Evolutionary conservation across 2,329 filamentous ascomycete species (phyloP), one percentile per base, ranked within the genome.

Genomic region (Cercospora janseana): DNA sequence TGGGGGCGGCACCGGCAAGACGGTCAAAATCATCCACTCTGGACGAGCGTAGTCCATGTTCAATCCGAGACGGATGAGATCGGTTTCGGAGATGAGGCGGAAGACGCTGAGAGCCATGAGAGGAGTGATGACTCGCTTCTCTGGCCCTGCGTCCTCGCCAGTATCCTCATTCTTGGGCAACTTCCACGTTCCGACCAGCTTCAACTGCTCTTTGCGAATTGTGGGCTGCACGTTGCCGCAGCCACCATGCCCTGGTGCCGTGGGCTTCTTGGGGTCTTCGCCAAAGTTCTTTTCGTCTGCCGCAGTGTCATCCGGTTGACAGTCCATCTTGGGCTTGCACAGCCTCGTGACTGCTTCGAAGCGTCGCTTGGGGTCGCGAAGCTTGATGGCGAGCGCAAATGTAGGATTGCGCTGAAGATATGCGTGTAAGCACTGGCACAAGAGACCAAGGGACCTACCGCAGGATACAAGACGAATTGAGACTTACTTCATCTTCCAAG

Each of bases 11-110:
- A 98, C 94, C 4, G 93, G 91, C 38, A 99, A 79, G 42, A 97
- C 91, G 0, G 90, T 95, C 55, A 98, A 77, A 54, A 98, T 82
- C 89, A 99, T 95, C 93, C 93, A 98, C 69, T 98, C 93, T 0
- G 93, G 93, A 38, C 92, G 85, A 49, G 94, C 92, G 63, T 97
- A 97, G 67, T 97, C 89, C 50, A 86, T 86, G 72, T 92, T 98
- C 63, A 98, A 75, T 26, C 93, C 93, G 75, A 99, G 88, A 60
- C 93, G 84, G 48, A 80, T 77, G 55, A 96, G 82, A 54, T 95
- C 92, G 13, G 85, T 79, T 52, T 90, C 85, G 2, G 82, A 82
- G 58, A 98, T 93, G 60, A 85, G 85, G 60, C 87, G 85, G 71
- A 99, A 87, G 63, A 97, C 87, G 62, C 86, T 85, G 59, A 95